Evolutionary conservation across 805 yeast genomes (phyloP).

Genomic region (Metschnikowia lachancei): DNA sequence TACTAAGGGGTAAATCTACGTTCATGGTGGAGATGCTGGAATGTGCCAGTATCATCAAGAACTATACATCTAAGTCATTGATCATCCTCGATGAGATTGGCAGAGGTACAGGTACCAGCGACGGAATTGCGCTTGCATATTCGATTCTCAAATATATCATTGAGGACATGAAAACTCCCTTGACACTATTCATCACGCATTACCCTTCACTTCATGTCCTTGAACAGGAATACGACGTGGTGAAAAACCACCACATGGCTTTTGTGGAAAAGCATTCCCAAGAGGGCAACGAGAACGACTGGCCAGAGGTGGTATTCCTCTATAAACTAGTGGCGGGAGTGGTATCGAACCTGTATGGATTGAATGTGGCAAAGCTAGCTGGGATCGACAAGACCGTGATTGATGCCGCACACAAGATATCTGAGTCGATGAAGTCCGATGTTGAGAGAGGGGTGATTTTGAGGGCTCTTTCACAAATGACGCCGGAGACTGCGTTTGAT

Average conservation of each 20-base stretch:
- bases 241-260: conserved; percentile 72
- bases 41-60: conserved; percentile 53
- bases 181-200: conserved; percentile 80
- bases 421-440: conserved; percentile 31
- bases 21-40: conserved; percentile 77
- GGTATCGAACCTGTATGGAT: conserved; percentile 66
- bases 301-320: conserved; percentile 40
- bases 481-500: conserved; percentile 2
- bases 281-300: conserved; percentile 24
- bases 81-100: conserved; percentile 76
- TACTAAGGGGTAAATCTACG: conserved; percentile 74
- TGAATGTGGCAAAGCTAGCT: conserved; percentile 81
- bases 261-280: conserved; percentile 41
- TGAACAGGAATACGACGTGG: conserved; percentile 39
- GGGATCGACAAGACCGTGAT: conserved; percentile 51
- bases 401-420: conserved; percentile 40
- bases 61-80: conserved; percentile 55
- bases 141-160: conserved; percentile 63
- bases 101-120: conserved; percentile 69
- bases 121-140: conserved; percentile 81
- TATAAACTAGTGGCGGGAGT: conserved; percentile 39
- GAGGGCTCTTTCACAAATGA: conserved; percentile 3
- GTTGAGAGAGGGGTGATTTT: conserved; percentile 22
- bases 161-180: conserved; percentile 37
- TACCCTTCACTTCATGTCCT: conserved; percentile 64